phyloP scores from a whole-genome alignment of 306 rosid species.

The Clitoria ternatea region DNA sequence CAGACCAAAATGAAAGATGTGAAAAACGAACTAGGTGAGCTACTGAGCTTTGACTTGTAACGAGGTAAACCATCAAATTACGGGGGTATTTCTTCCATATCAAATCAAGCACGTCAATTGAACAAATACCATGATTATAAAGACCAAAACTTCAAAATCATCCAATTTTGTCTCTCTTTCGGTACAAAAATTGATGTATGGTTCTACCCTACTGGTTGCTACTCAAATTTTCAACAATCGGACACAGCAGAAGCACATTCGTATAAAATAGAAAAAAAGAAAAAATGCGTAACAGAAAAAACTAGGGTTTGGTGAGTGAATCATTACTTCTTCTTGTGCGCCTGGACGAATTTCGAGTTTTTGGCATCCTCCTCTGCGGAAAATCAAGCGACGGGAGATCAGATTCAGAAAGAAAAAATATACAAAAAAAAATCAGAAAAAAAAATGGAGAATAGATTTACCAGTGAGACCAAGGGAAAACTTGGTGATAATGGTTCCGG shows the following conservation, averaged over 20 bases:
- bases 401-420: neutral
- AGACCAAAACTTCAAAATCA: neutral
- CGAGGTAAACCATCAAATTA: no score
- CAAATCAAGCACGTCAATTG: neutral
- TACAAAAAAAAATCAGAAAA: neutral
- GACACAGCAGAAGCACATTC: neutral
- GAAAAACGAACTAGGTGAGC: neutral
- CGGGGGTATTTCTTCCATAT: neutral
- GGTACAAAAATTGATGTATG: neutral
- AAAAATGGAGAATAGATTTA: constrained; percentile 6
- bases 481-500: constrained; percentile 67
- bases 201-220: neutral
- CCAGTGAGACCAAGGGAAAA: constrained; percentile 64
- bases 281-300: neutral
- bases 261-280: neutral
- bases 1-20: neutral
- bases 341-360: constrained; percentile 65
- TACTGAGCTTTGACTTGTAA: neutral
- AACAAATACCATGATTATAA: neutral
- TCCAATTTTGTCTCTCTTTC: neutral
- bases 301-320: constrained; percentile 21
- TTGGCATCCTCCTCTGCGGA: constrained; percentile 82
- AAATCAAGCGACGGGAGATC: neutral
- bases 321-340: constrained; percentile 65
- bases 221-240: neutral